Conservation (phyloP, 2,329 filamentous ascomycete genomes). For the Camptophora hylomeconis region DNA sequence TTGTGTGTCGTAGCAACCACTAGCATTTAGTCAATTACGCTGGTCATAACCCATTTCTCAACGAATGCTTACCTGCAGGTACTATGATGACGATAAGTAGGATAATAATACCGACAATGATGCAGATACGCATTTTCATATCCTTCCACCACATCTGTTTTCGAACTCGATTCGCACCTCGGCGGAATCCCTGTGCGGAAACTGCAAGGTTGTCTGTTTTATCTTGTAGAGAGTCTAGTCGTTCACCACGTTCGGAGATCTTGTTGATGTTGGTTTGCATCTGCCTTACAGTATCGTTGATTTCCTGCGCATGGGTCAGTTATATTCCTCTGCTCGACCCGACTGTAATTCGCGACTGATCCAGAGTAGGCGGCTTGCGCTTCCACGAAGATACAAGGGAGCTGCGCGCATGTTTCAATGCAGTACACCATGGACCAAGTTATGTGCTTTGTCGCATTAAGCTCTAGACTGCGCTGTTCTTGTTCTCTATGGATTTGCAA, state of each 20-base stretch:
- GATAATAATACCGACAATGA: constrained; percentile 81
- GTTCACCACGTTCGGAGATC: constrained; percentile 82
- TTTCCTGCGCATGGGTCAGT: constrained; percentile 54
- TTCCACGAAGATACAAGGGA: too few species aligned
- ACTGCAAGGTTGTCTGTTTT: constrained; percentile 87
- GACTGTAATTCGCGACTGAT: too few species aligned
- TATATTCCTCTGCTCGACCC: neutral
- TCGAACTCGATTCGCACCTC: constrained; percentile 88
- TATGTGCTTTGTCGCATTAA: too few species aligned
- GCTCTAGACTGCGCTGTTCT: too few species aligned
- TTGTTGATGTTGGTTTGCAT: constrained; percentile 98
- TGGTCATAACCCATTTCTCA: neutral
- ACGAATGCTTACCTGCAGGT: constrained; percentile 59
- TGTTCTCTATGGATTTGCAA: too few species aligned
- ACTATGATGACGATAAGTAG: constrained; percentile 90
- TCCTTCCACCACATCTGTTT: constrained; percentile 99
- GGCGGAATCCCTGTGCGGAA: constrained; percentile 88
- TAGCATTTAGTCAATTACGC: constrained; percentile 4
- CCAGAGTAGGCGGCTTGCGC: too few species aligned
- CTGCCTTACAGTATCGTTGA: constrained; percentile 85
- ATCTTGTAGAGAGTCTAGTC: constrained; percentile 76
- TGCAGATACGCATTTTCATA: constrained; percentile 99
- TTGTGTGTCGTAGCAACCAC: constrained; percentile 16
- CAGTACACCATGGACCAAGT: too few species aligned
- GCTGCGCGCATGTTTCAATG: too few species aligned